Evolutionary conservation across 2,329 filamentous ascomycete genomes (phyloP).

Genomic region (Hypoxylon sp.): DNA sequence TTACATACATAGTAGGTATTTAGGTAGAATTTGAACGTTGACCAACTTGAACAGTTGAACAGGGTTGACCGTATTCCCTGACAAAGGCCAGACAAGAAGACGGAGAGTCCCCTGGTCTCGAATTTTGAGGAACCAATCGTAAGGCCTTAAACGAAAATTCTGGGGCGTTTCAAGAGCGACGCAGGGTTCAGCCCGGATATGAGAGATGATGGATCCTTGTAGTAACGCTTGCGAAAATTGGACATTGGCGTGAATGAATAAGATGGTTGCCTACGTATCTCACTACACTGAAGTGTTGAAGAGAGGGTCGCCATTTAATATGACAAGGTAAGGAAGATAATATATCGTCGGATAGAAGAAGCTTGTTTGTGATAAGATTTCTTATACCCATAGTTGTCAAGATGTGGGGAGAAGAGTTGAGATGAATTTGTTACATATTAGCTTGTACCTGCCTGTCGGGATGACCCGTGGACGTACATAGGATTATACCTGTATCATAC

Average conservation of each 20-base stretch:
- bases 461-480: no score
- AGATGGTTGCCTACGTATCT: constrained; percentile 8
- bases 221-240: constrained; percentile 10
- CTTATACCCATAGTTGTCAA: neutral
- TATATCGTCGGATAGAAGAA: constrained; percentile 29
- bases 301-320: neutral
- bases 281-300: constrained; percentile 4
- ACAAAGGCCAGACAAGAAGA: constrained; percentile 31
- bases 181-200: constrained; percentile 33
- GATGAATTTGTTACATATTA: constrained; percentile 5
- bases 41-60: constrained; percentile 5
- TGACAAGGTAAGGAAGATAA: neutral
- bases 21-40: neutral
- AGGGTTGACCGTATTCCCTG: constrained; percentile 19
- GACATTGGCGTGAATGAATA: constrained; percentile 11
- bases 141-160: constrained; percentile 17
- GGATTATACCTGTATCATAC: no score
- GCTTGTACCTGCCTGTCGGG: no score
- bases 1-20: no score
- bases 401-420: constrained; percentile 17
- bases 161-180: constrained; percentile 42
- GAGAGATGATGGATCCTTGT: constrained; percentile 23
- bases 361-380: constrained; percentile 36
- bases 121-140: constrained; percentile 36
- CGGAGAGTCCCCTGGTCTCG: constrained; percentile 15